Conservation (phyloP, 768 basidiomycete species). For the Mycena vitilis region DNA sequence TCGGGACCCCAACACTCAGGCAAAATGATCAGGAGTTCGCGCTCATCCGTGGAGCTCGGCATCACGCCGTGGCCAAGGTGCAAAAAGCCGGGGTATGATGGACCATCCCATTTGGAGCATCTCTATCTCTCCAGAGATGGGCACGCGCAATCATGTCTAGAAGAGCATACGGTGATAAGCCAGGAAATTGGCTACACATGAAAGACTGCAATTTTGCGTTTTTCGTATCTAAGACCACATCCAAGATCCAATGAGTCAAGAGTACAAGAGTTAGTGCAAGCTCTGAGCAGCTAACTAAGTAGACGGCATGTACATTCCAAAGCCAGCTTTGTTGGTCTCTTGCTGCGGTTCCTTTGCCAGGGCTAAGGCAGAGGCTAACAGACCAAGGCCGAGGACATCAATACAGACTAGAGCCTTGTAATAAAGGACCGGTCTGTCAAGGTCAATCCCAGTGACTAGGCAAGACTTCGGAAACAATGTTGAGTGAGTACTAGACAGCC, state of each 20-base stretch:
- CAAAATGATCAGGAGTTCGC: too few relatives aligned
- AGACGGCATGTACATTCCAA: background rate
- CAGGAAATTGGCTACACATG: background rate
- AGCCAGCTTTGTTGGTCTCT: too few relatives aligned
- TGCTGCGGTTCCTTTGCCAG: too few relatives aligned
- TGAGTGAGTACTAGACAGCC: background rate
- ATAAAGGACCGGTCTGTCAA: background rate
- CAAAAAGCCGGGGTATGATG: too few relatives aligned
- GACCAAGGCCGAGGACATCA: background rate
- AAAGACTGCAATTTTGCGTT: background rate
- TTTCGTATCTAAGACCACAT: background rate
- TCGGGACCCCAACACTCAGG: too few relatives aligned
- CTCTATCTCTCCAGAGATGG: too few relatives aligned
- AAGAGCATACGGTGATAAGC: background rate
- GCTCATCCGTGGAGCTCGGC: too few relatives aligned
- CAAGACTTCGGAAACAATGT: background rate
- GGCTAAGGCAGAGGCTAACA: background rate
- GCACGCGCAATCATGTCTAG: too few relatives aligned
- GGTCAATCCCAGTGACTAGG: background rate
- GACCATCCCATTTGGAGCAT: too few relatives aligned
- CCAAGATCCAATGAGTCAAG: background rate
- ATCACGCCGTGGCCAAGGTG: too few relatives aligned
- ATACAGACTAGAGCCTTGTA: too few relatives aligned
- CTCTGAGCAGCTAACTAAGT: constrained; percentile 3
- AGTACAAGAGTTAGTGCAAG: constrained; percentile 3